Percentiles rank a stretch among this genome's conserved stretches.
These are phyloP conservation scores for Solanum dulcamara DNA, from an alignment of 257 asterid genomes.

Conservation along the genomic window DNA sequence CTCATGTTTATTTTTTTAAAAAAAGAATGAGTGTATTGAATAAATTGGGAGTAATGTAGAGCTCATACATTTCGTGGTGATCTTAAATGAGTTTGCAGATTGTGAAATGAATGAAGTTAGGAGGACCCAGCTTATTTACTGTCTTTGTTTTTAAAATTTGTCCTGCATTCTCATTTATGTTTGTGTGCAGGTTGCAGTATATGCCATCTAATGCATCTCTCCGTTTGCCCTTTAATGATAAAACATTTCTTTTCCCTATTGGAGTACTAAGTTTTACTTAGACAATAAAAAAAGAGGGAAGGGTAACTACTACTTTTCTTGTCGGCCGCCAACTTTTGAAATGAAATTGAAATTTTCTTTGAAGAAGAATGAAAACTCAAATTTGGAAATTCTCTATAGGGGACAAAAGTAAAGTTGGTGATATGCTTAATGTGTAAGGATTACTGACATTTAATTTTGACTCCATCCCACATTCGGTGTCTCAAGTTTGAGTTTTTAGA, in stretches of 20 bases:
- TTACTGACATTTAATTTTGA: background rate
- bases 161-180: conserved; percentile 5
- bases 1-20: no score
- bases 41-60: background rate
- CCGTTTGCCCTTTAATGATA: background rate
- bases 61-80: conserved; percentile 14
- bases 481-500: background rate
- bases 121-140: conserved; percentile 14
- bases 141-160: conserved; percentile 1
- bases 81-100: conserved; percentile 16
- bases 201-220: background rate
- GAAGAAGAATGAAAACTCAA: background rate
- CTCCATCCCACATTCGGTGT: background rate
- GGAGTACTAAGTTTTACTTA: background rate
- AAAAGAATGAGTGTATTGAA: background rate
- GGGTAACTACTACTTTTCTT: background rate
- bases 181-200: background rate
- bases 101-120: conserved; percentile 14
- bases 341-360: background rate
- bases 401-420: background rate
- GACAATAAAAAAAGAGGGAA: background rate
- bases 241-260: background rate
- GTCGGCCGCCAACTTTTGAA: background rate
- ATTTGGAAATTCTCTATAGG: background rate
- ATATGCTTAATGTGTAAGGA: background rate